Percentiles rank a stretch among this genome's conserved stretches.
Conservation (phyloP, 805 yeast species). For the Saccharomycopsis amapae region DNA sequence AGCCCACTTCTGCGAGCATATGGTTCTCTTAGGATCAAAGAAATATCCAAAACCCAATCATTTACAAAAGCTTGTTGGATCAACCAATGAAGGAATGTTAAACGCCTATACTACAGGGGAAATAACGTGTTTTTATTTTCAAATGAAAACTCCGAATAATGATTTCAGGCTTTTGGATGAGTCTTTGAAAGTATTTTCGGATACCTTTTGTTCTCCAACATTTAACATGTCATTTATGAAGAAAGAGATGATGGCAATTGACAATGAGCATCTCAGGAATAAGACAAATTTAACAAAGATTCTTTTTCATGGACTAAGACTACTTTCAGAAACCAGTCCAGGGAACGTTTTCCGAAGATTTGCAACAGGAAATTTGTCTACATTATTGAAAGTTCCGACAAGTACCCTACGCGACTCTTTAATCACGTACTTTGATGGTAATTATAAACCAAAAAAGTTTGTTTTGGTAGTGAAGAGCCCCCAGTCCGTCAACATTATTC, state of each 20-base stretch:
- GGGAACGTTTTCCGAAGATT: slow-evolving; percentile 53
- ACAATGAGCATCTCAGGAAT: slow-evolving; percentile 62
- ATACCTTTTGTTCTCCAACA: slow-evolving; percentile 43
- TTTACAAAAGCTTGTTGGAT: slow-evolving; percentile 37
- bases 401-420: slow-evolving; percentile 33
- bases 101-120: slow-evolving; percentile 71
- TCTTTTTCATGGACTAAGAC: slow-evolving; percentile 50
- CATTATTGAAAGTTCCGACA: slow-evolving; percentile 35
- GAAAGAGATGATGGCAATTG: slow-evolving; percentile 52
- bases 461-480: slow-evolving; percentile 58
- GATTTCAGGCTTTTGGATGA: slow-evolving; percentile 19
- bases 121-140: slow-evolving; percentile 56
- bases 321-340: slow-evolving; percentile 35
- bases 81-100: slow-evolving; percentile 44
- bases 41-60: slow-evolving; percentile 41
- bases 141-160: slow-evolving; percentile 38
- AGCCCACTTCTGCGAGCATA: slow-evolving; percentile 87
- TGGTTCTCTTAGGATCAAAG: slow-evolving; percentile 51
- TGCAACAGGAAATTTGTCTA: slow-evolving; percentile 55
- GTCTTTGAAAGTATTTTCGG: slow-evolving; percentile 40
- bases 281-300: slow-evolving; percentile 37
- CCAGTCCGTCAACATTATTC: slow-evolving; percentile 51
- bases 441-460: slow-evolving; percentile 45
- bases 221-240: slow-evolving; percentile 37
- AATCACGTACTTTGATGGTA: slow-evolving; percentile 32